Conservation (phyloP, 2,329 filamentous ascomycete species). For the Beauveria sp. region DNA sequence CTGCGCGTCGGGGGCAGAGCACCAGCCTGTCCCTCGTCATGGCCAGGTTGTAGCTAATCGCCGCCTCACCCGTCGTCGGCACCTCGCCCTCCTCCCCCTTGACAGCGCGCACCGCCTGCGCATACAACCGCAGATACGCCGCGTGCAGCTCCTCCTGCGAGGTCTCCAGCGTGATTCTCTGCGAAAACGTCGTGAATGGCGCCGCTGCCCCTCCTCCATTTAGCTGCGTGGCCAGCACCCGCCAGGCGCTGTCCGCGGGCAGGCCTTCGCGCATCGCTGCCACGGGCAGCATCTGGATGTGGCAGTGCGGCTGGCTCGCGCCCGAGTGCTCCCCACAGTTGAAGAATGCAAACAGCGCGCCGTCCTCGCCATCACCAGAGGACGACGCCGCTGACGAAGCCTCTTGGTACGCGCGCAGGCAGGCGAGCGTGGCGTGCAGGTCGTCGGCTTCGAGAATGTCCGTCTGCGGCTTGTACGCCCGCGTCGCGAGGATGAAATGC, state of each 20-base stretch:
- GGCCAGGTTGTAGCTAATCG: conserved; percentile 58
- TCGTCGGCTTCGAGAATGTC: conserved; percentile 54
- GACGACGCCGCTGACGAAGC: not conserved
- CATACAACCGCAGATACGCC: conserved; percentile 42
- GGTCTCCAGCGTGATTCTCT: conserved; percentile 28
- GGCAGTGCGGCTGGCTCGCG: conserved; percentile 64
- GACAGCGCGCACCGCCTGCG: conserved; percentile 34
- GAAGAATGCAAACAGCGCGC: conserved; percentile 56
- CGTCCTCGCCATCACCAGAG: conserved; percentile 16
- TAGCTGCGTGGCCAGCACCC: conserved; percentile 38
- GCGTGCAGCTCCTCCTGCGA: conserved; percentile 29
- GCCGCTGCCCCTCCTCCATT: conserved; percentile 15
- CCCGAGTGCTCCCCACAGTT: conserved; percentile 63
- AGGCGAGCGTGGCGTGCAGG: conserved; percentile 53
- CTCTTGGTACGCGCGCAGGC: conserved; percentile 47
- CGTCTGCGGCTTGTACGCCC: conserved; percentile 55
- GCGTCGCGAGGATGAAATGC: conserved; percentile 66
- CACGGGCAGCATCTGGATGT: conserved; percentile 64
- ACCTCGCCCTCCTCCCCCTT: conserved; percentile 7
- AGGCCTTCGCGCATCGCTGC: conserved; percentile 53
- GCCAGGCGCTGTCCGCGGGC: conserved; percentile 32
- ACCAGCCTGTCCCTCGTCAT: conserved; percentile 48
- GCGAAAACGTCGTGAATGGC: conserved; percentile 40
- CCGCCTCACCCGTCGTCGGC: conserved; percentile 31
- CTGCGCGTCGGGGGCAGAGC: conserved; percentile 45